Evolutionary conservation across 176 grass and related monocot species (phyloP), one percentile per base, ranked within the genome.

Genomic region (Phoenix roebelenii): DNA sequence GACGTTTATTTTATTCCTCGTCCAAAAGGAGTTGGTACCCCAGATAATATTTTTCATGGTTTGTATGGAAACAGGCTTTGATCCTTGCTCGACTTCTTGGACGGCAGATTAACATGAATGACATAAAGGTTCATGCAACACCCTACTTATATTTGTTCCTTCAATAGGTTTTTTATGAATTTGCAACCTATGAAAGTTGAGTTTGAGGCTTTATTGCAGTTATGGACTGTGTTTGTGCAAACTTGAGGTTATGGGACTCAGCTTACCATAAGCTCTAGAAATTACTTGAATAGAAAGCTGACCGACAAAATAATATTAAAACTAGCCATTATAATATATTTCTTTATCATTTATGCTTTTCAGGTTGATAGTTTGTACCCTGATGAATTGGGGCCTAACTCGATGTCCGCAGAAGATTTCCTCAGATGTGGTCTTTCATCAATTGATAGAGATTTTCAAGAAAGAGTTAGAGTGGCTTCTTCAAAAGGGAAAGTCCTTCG

Each of bases 291-390:
- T 6, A 30, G 28, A 30, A 30, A 30, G 28, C 6, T 30, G 28
- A 30, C 28, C 6, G 28, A 30, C 28, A 30, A 30, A 30, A 30
- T 30, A 30, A 30, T 30, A 30, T 6, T 30, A 30, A 5, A 1
- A 30, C 0, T 58, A 55, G 65, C 51, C 5, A 4, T 60, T 58
- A 55, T 49, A 57, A 24, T n/a, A 44, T 70, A 22, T 57, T 54
- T 7, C 30, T 28, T 57, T 52, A 44, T 55, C 23, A 52, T 65
- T 61, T 58, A 57, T 70, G 55, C 25, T 73, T 39, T 80, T 63
- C 67, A 96, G 92, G 74, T 96, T 55, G 86, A 90, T 65, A 96
- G 92, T 79, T 75, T 96, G 69, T 96, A 88, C 71, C 87, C 87
- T 15, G 71, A 57, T 54, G 87, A 96, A 71, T 68, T 90, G 58